These are phyloP conservation scores for Hypoxylon fuscum DNA, from an alignment of 495 filamentous ascomycete species.

Conservation along the genomic window DNA sequence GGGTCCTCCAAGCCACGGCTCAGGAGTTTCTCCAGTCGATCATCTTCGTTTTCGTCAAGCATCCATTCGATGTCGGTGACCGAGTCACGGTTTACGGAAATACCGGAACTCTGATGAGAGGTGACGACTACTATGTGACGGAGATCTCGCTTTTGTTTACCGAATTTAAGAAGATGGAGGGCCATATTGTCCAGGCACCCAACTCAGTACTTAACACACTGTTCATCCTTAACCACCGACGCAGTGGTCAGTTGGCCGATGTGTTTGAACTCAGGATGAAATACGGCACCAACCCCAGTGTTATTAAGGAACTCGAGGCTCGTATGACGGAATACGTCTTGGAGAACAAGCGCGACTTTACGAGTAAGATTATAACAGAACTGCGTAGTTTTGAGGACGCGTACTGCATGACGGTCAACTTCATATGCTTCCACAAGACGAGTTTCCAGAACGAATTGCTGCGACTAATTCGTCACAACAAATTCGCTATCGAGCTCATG, in stretches of 20 bases:
- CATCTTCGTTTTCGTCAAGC: slow-evolving; percentile 97
- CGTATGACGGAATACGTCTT: slow-evolving; percentile 87
- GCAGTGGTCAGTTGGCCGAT: slow-evolving; percentile 88
- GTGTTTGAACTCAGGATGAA: slow-evolving; percentile 84
- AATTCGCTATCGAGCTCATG: slow-evolving; percentile 95
- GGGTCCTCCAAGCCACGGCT: slow-evolving; percentile 90
- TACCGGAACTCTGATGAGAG: slow-evolving; percentile 75
- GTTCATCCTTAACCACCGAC: slow-evolving; percentile 93
- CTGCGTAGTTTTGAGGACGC: slow-evolving; percentile 69
- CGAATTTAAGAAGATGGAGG: slow-evolving; percentile 98
- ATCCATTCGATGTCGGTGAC: slow-evolving; percentile 97
- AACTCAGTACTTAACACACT: slow-evolving; percentile 93
- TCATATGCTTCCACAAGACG: slow-evolving; percentile 98
- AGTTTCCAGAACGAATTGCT: slow-evolving; percentile 91
- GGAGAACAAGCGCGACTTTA: slow-evolving; percentile 90
- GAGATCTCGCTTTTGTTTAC: slow-evolving; percentile 95
- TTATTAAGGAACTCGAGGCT: slow-evolving; percentile 84
- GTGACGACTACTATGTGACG: slow-evolving; percentile 96
- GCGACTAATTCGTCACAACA: slow-evolving; percentile 89
- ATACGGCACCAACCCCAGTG: slow-evolving; percentile 85
- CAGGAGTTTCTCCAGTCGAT: slow-evolving; percentile 92
- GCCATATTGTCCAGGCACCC: slow-evolving; percentile 93
- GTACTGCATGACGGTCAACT: slow-evolving; percentile 80
- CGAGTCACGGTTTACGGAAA: slow-evolving; percentile 92
- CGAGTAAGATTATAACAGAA: slow-evolving; percentile 89